phyloP scores from a whole-genome alignment of 2,329 filamentous ascomycete species.

The Arthrobotrys megalospora region DNA sequence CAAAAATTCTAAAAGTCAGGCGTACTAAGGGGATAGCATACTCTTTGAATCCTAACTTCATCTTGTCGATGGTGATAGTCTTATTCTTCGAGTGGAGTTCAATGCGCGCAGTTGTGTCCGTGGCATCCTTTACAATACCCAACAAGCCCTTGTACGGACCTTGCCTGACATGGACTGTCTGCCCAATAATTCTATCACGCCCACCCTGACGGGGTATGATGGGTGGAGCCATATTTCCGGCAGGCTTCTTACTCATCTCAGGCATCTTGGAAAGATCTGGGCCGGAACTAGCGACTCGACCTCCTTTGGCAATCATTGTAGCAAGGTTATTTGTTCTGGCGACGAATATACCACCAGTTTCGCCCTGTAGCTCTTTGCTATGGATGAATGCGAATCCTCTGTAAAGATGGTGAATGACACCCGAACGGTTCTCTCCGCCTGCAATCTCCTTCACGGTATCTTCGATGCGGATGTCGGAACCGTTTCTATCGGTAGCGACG shows the following conservation, averaged over 20 bases:
- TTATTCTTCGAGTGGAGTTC: slow-evolving; percentile 96
- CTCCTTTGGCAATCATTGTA: slow-evolving; percentile 94
- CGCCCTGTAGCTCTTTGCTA: slow-evolving; percentile 80
- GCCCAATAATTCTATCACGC: slow-evolving; percentile 86
- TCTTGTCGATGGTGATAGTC: slow-evolving; percentile 85
- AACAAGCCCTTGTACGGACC: slow-evolving; percentile 93
- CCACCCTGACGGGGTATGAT: slow-evolving; percentile 73
- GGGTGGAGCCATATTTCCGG: slow-evolving; percentile 75
- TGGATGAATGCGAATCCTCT: slow-evolving; percentile 92
- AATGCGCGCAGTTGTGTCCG: slow-evolving; percentile 85
- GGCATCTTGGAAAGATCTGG: slow-evolving; percentile 92
- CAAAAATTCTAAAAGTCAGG: neutral
- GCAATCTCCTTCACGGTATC: slow-evolving; percentile 89
- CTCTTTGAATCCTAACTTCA: slow-evolving; percentile 88
- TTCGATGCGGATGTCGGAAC: slow-evolving; percentile 90
- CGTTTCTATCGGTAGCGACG: slow-evolving; percentile 92
- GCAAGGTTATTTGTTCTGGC: slow-evolving; percentile 86
- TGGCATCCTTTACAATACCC: slow-evolving; percentile 95
- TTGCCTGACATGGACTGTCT: slow-evolving; percentile 89
- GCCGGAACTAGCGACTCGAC: slow-evolving; percentile 78
- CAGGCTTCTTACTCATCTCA: slow-evolving; percentile 80
- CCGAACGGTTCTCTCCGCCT: slow-evolving; percentile 85
- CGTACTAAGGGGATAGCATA: slow-evolving; percentile 68
- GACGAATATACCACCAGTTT: slow-evolving; percentile 92
- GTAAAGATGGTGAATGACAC: slow-evolving; percentile 93